These are phyloP conservation scores for Alternaria longipes DNA, from an alignment of 2,329 filamentous ascomycete genomes.

Conservation along the genomic window DNA sequence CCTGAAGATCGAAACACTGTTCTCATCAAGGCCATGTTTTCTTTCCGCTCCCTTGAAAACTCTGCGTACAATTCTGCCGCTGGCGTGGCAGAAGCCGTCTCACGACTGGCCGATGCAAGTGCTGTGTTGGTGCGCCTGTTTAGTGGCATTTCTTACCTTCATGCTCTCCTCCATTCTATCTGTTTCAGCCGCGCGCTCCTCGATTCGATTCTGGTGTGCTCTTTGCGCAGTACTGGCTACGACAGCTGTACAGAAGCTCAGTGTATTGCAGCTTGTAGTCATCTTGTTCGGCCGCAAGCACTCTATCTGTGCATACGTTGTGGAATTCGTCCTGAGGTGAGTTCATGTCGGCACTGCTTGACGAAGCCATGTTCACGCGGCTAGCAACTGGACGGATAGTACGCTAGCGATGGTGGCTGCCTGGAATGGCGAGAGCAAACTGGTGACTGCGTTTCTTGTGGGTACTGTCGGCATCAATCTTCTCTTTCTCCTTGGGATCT, in stretches of 20 bases:
- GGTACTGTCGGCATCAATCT: background rate
- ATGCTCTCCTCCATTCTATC: background rate
- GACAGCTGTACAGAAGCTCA: slow-evolving; percentile 3
- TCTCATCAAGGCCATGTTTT: no score
- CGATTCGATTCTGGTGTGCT: background rate
- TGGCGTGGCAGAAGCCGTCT: background rate
- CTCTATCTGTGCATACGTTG: background rate
- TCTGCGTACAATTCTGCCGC: background rate
- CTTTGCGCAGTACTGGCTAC: slow-evolving; percentile 4
- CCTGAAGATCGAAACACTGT: background rate
- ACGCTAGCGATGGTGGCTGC: background rate
- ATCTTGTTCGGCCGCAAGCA: background rate
- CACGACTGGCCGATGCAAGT: background rate
- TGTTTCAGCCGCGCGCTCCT: background rate
- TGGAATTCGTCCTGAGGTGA: slow-evolving; percentile 2
- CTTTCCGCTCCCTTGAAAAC: background rate
- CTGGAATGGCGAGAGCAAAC: background rate
- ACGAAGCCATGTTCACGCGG: background rate
- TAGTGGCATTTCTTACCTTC: background rate
- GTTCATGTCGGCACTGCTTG: background rate
- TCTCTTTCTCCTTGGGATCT: background rate
- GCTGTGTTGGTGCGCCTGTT: background rate
- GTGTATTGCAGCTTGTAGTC: slow-evolving; percentile 3
- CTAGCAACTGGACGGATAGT: background rate
- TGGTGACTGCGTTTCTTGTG: background rate